phyloP scores from a whole-genome alignment of 2,329 filamentous ascomycete species.

The Penicillium thymicola region DNA sequence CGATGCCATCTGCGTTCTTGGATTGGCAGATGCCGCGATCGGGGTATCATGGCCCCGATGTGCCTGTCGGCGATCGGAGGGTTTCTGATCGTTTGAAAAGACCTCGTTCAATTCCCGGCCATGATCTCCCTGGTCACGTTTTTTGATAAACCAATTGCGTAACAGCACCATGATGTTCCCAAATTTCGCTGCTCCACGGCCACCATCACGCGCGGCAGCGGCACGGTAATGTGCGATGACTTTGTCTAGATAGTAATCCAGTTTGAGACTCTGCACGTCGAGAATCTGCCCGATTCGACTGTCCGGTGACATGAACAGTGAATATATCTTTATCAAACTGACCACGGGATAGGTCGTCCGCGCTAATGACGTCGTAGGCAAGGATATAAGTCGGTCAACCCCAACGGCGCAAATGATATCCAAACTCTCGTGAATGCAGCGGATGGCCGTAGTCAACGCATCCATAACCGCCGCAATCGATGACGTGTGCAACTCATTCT shows the following conservation, averaged over 20 bases:
- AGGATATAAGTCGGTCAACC: constrained; percentile 55
- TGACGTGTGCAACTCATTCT: constrained; percentile 29
- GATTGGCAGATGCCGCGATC: background rate
- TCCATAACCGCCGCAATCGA: constrained; percentile 61
- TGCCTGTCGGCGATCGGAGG: background rate
- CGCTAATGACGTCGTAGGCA: constrained; percentile 70
- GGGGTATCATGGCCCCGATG: background rate
- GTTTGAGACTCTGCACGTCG: constrained; percentile 63
- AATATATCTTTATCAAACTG: constrained; percentile 70
- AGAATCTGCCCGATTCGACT: constrained; percentile 69
- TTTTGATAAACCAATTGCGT: constrained; percentile 62
- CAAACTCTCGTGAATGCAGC: constrained; percentile 64
- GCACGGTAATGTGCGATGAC: constrained; percentile 66
- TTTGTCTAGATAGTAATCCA: constrained; percentile 65
- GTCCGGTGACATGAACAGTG: constrained; percentile 61
- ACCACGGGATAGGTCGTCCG: constrained; percentile 69
- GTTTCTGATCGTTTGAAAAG: constrained; percentile 11
- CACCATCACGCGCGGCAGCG: constrained; percentile 61
- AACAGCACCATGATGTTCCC: constrained; percentile 68
- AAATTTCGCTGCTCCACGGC: constrained; percentile 66
- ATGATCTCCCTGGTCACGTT: constrained; percentile 37
- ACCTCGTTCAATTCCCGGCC: constrained; percentile 24
- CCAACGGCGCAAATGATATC: constrained; percentile 63
- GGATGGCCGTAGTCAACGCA: constrained; percentile 64
- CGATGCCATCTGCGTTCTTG: constrained; percentile 7